A percentile compares a stretch with the other conserved stretches of the same genome.
These are phyloP conservation scores for Starmerella riodocensis DNA, from an alignment of 805 yeast species.

Conservation along the genomic window DNA sequence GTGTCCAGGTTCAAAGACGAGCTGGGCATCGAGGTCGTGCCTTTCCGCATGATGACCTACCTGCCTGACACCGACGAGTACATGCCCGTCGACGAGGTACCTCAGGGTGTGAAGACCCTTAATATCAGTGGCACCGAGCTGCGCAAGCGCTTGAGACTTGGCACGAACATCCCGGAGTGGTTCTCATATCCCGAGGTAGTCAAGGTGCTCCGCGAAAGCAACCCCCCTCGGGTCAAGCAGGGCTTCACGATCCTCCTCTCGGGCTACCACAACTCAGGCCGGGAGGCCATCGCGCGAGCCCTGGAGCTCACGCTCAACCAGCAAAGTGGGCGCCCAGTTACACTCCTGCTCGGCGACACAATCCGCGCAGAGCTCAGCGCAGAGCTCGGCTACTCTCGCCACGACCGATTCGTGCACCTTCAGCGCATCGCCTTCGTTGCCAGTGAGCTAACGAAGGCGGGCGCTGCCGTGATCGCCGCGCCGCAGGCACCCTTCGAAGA, in stretches of 20 bases:
- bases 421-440: conserved; percentile 49
- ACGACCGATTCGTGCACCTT: conserved; percentile 31
- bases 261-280: conserved; percentile 46
- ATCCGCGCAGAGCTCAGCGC: conserved; percentile 31
- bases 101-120: conserved; percentile 63
- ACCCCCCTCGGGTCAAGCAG: conserved; percentile 82
- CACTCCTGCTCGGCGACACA: conserved; percentile 39
- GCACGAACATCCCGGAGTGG: conserved; percentile 89
- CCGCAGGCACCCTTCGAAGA: conserved; percentile 37
- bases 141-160: conserved; percentile 73
- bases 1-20: conserved; percentile 66
- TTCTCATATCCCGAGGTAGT: conserved; percentile 96
- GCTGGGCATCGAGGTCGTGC: conserved; percentile 79
- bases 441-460: conserved; percentile 72
- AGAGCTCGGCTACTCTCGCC: conserved; percentile 31
- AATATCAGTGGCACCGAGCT: conserved; percentile 92
- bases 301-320: conserved; percentile 83
- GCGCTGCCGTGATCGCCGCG: conserved; percentile 75
- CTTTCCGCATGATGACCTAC: conserved; percentile 93
- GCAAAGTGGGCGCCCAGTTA: conserved; percentile 71
- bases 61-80: conserved; percentile 90
- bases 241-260: conserved; percentile 71
- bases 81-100: conserved; percentile 87
- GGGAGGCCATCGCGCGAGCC: conserved; percentile 62
- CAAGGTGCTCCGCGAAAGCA: conserved; percentile 72